Evolutionary conservation across 2,329 filamentous ascomycete species (phyloP), one percentile per base, ranked within the genome.

Genomic region (Fusarium algeriense): DNA sequence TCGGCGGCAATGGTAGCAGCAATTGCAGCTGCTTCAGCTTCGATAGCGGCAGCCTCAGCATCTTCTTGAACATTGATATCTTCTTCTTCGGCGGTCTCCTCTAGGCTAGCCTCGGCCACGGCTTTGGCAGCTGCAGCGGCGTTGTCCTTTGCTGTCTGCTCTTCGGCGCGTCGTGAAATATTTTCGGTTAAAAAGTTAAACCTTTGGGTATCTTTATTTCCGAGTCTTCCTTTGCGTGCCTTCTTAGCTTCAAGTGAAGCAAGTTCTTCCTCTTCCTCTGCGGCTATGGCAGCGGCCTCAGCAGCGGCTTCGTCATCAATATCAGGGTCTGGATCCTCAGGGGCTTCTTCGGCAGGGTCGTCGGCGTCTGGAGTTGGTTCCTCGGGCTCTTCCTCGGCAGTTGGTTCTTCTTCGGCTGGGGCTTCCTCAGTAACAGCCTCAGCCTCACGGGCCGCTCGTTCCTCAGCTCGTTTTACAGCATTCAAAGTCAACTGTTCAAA

Each of bases 151-250:
- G 78, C 80, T 19, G 80, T 80, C 43, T 81, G 49, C 50, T 78
- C 73, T 67, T 68, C 82, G 10, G 80, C 80, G 37, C 82, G 78
- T 64, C 75, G 76, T 32, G 74, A 76, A 30, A 79, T 76, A 35
- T 78, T 81, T 40, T 78, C 78, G 13, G 77, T 80, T 10, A 85
- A 73, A 11, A 73, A 71, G 37, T 81, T 78, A 30, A 82, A 78
- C 64, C 83, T 85, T 64, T 86, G 83, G 53, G 85, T 78, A 35
- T 85, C 84, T 61, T 81, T 85, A 68, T 83, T 86, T 4, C 74
- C 76, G 15, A 85, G 72, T 64, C 80, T 86, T 59, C 80, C 78
- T 75, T 85, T 88, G 70, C 84, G 85, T 3, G 81, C 80, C 71
- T 86, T 87, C 74, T 87, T 88, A 28, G 81, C 80, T 45, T 83